A percentile compares a stretch with the other conserved stretches of the same genome.
Evolutionary conservation across 495 filamentous ascomycete species (phyloP).

Genomic region (Penicillium verhagenii): DNA sequence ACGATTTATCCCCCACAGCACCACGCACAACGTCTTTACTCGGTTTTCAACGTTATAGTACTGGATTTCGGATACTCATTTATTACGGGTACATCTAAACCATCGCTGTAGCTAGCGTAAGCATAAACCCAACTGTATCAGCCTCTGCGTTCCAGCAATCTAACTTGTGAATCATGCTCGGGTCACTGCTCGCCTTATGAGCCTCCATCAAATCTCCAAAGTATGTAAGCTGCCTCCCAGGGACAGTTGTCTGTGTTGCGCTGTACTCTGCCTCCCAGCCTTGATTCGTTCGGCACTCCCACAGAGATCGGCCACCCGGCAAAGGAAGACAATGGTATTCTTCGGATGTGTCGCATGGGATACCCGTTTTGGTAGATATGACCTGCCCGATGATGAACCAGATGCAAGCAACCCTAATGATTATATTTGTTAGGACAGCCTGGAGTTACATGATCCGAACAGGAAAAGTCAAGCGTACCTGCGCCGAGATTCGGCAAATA

Average conservation of each 20-base stretch:
- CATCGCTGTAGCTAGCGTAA: constrained; percentile 1
- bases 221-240: neutral
- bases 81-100: no score
- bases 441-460: neutral
- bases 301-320: neutral
- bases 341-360: neutral
- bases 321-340: constrained; percentile 1
- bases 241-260: neutral
- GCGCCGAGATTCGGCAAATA: constrained; percentile 1
- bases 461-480: neutral
- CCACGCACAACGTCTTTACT: no score
- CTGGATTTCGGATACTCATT: no score
- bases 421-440: neutral
- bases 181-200: constrained; percentile 1
- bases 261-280: neutral
- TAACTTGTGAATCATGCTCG: neutral
- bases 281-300: neutral
- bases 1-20: no score
- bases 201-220: neutral
- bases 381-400: neutral
- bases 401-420: neutral
- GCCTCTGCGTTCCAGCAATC: constrained; percentile 2
- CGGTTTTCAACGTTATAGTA: no score
- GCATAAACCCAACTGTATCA: neutral
- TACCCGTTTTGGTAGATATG: neutral